Base-by-base conservation (phyloP, 306 rosid genomes). In the Astragalus membranaceus region DNA sequence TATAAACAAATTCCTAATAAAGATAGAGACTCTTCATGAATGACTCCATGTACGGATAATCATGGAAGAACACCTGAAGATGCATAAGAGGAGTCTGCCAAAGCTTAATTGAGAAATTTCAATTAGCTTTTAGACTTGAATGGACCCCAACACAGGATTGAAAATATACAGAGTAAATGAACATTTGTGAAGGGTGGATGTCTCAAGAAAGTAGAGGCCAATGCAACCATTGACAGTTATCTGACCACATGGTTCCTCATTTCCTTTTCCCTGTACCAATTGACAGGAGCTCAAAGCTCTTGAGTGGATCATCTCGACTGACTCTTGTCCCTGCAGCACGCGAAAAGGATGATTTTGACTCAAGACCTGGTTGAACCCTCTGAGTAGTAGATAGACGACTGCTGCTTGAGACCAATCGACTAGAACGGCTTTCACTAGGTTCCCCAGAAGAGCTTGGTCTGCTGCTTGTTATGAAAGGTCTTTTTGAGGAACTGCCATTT, bases 221-320 rank as follows among this genome's bases (percentile, higher is more conserved):
- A 49, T 64, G 73, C 67, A 67, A 70, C 67, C 71, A 46, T 75
- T 36, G 82, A 61, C 72, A 30, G 69, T 74, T 65, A 72, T 29
- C 35, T 73, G 64, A 82, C 55, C 70, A 43, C 39, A 58, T 8
- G 14, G 74, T n/a, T 46, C 78, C 71, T 82, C 85, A 94, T 85
- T 89, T 95, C 86, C 89, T 86, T 82, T 87, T 91, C 58, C 96
- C 96, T 1, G 92, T 75, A 75, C 97, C 92, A 10, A 94, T 89
- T 8, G 99, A 84, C 58, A 94, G 88, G 76, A 88, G 86, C 70
- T 94, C 99, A 56, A 94, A 88, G 86, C 97, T 94, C 81, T 88
- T 63, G 30, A 94, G 89, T 0, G 97, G 42, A 72, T 94, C 99
- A 52, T 88, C 96, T n/a, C 89, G 97, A 6, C 92, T 75, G 12